phyloP scores from a whole-genome alignment of 352 stramenopile species.

The Phytophthora multivora region DNA sequence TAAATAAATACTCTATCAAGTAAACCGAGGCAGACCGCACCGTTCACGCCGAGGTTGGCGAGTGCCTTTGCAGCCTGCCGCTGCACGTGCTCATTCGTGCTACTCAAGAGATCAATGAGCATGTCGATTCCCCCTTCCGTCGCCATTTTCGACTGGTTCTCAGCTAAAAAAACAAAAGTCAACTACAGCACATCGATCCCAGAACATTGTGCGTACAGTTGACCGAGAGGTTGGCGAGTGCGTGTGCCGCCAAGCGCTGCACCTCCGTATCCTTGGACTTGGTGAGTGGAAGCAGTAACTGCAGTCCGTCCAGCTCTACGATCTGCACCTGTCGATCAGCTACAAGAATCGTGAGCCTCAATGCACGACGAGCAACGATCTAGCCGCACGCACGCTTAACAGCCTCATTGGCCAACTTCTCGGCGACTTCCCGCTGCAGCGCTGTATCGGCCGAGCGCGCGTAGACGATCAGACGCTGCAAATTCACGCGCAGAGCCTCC shows the following conservation, averaged over 20 bases:
- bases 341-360: constrained; percentile 27
- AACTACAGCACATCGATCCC: no score
- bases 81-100: constrained; percentile 88
- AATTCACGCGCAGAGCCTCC: constrained; percentile 86
- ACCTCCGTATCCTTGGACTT: constrained; percentile 93
- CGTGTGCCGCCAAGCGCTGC: constrained; percentile 92
- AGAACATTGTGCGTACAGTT: constrained; percentile 63
- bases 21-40: constrained; percentile 29
- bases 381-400: constrained; percentile 82
- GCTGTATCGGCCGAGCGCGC: constrained; percentile 89
- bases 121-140: constrained; percentile 94
- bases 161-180: constrained; percentile 46
- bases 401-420: constrained; percentile 95
- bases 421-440: constrained; percentile 92
- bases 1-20: neutral
- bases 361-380: neutral
- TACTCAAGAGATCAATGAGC: constrained; percentile 91
- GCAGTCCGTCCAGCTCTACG: constrained; percentile 92
- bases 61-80: constrained; percentile 94
- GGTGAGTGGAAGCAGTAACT: constrained; percentile 93
- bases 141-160: constrained; percentile 95
- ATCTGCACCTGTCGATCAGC: constrained; percentile 94
- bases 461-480: constrained; percentile 93
- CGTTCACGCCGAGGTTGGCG: constrained; percentile 93
- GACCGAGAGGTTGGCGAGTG: constrained; percentile 94